phyloP scores from a whole-genome alignment of 1,139 yeast genomes.

The Suhomyces bribrorum region DNA sequence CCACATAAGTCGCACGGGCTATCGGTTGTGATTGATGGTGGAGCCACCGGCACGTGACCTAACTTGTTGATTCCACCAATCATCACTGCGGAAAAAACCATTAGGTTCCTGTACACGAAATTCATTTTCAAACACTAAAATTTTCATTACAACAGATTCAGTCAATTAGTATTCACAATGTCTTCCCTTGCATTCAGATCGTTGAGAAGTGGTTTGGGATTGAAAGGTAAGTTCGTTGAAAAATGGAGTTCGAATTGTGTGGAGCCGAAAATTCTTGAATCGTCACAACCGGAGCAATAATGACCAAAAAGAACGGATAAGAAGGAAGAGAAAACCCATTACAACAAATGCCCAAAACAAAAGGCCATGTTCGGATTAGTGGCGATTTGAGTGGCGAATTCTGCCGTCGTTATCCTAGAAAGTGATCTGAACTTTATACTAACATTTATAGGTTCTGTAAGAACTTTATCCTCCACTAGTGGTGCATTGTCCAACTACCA shows the following conservation, averaged over 20 bases:
- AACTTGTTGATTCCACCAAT: constrained; percentile 8
- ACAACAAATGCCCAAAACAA: too few relatives aligned
- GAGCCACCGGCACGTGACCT: constrained; percentile 7
- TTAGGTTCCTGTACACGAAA: constrained; percentile 12
- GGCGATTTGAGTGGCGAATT: too few relatives aligned
- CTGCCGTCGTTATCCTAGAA: background rate
- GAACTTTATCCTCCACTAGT: constrained; percentile 45
- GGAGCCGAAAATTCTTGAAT: background rate
- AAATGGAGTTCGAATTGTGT: background rate
- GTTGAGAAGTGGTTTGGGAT: constrained; percentile 51
- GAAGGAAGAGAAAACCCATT: too few relatives aligned
- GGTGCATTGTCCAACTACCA: constrained; percentile 74
- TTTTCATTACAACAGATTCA: constrained; percentile 11
- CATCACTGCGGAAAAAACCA: constrained; percentile 14
- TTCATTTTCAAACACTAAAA: constrained; percentile 8
- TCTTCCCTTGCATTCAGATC: constrained; percentile 56
- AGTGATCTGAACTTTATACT: constrained; percentile 11
- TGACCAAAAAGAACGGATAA: too few relatives aligned
- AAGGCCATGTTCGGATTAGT: too few relatives aligned
- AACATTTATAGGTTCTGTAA: constrained; percentile 21
- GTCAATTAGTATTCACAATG: constrained; percentile 19
- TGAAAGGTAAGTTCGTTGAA: constrained; percentile 34
- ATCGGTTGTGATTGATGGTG: too few relatives aligned
- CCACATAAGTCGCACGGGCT: too few relatives aligned
- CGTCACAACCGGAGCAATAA: background rate